Evolutionary conservation across 1,284 basidiomycete species (phyloP).

Genomic region (Heliocybe sulcata): DNA sequence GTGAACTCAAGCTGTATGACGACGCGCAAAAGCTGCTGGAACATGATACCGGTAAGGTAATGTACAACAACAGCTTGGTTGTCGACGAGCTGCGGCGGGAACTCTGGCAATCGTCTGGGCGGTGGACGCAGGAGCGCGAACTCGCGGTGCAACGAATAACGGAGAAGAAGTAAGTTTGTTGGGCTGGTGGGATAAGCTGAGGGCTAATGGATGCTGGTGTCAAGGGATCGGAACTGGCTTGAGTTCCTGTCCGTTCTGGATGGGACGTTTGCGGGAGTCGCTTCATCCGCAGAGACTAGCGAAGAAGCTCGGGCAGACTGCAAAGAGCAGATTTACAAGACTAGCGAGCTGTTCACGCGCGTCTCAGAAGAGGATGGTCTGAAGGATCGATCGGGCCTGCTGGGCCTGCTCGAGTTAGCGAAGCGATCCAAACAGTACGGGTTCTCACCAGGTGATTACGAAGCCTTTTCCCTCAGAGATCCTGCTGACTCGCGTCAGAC

Average conservation of each 20-base stretch:
- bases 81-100: constrained; percentile 72
- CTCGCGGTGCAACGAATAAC: constrained; percentile 47
- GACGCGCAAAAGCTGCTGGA: constrained; percentile 68
- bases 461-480: background rate
- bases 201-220: constrained; percentile 3
- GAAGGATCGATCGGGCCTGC: constrained; percentile 63
- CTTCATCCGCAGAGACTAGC: constrained; percentile 16
- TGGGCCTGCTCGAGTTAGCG: constrained; percentile 70
- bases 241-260: constrained; percentile 73
- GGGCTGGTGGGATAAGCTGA: constrained; percentile 6
- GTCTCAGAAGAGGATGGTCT: constrained; percentile 55
- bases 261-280: constrained; percentile 45
- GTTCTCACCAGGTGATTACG: constrained; percentile 35
- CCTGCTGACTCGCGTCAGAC: constrained; percentile 25
- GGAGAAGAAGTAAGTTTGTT: constrained; percentile 43
- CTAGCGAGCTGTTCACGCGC: constrained; percentile 45
- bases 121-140: constrained; percentile 51
- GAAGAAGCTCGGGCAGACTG: constrained; percentile 25
- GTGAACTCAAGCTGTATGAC: constrained; percentile 57
- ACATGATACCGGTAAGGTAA: constrained; percentile 53
- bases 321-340: constrained; percentile 32
- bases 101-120: constrained; percentile 49
- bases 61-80: constrained; percentile 65
- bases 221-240: constrained; percentile 82
- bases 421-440: constrained; percentile 41